Evolutionary conservation across 192 early-diverging fungal genomes (phyloP), one percentile per base, ranked within the genome.

Genomic region (Dispira parvispora): DNA sequence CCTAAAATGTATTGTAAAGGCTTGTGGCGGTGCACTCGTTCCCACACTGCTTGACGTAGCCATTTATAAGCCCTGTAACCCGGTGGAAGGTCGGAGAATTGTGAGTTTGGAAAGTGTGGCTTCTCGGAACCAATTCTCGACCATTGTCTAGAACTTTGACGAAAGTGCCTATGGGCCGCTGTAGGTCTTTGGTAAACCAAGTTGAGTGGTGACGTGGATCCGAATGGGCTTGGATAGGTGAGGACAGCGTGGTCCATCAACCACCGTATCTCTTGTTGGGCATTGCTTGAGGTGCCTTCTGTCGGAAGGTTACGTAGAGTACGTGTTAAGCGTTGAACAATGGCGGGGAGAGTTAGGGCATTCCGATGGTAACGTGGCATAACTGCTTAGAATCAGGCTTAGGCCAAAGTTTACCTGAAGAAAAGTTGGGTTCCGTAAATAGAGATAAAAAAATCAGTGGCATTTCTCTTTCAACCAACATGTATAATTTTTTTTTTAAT

Each of bases 1-100:
- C 89, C 88, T 68, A 96, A 67, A 45, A 98, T 87, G 67, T 98
- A 98, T 70, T 98, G 94, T 52, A 98, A 72, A 10, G 92, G 94
- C 68, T 89, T 92, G 61, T 85, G 77, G 14, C 63, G 63, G 9
- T 83, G 69, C 0, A 75, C 72, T 18, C 88, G 78, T 46, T 88
- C 76, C 2, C 67, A 63, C 9, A 89, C 74, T 0, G 76, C 76
- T 53, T 71, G 71, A 9, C 73, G 68, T 20, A 78, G 60, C 76
- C 76, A 78, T n/a, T 38, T 32, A 14, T 61, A 14, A 11, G 43
- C 43, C 11, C 43, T 1, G n/a, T 16, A 44, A n/a, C 14, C 9
- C 27, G 16, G 26, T 26, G 10, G 2, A 8, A 12, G 25, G n/a
- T 26, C 18, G 26, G 20, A 8, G 0, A 27, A 18, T 26, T 1